Conservation (phyloP, 2,329 filamentous ascomycete species). For the Akanthomyces dipterigenus region DNA sequence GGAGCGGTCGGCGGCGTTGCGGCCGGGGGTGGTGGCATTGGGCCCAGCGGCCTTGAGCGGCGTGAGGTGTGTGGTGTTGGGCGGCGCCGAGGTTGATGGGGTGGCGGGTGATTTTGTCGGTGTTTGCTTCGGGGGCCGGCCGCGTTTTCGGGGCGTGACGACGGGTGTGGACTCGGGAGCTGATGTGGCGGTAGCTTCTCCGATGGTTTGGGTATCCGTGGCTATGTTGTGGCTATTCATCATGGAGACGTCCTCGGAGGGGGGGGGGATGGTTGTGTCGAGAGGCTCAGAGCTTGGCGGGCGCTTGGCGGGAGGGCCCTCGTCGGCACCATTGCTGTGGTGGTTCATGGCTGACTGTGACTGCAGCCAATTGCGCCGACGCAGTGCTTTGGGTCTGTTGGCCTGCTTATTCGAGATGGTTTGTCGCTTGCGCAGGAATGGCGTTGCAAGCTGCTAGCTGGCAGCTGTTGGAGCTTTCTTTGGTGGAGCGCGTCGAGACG, state of each 20-base stretch:
- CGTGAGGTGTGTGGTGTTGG: constrained; percentile 28
- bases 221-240: neutral
- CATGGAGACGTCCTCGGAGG: neutral
- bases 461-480: neutral
- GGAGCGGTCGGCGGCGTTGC: constrained; percentile 72
- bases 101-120: constrained; percentile 22
- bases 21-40: constrained; percentile 51
- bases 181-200: neutral
- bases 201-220: neutral
- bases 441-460: neutral
- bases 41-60: constrained; percentile 29
- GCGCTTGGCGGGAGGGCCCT: constrained; percentile 10
- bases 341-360: neutral
- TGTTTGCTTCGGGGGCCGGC: constrained; percentile 23
- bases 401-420: neutral
- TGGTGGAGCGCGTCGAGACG: constrained; percentile 3
- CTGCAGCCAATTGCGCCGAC: neutral
- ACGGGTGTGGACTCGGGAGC: constrained; percentile 18
- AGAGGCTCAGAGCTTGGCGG: constrained; percentile 1
- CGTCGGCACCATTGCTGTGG: constrained; percentile 3
- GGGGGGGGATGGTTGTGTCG: constrained; percentile 1
- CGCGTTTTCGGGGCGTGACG: constrained; percentile 29
- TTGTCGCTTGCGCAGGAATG: neutral
- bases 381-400: neutral
- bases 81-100: constrained; percentile 28